Evolutionary conservation across 2,329 filamentous ascomycete species (phyloP).

Genomic region (Hypoxylon sp.): DNA sequence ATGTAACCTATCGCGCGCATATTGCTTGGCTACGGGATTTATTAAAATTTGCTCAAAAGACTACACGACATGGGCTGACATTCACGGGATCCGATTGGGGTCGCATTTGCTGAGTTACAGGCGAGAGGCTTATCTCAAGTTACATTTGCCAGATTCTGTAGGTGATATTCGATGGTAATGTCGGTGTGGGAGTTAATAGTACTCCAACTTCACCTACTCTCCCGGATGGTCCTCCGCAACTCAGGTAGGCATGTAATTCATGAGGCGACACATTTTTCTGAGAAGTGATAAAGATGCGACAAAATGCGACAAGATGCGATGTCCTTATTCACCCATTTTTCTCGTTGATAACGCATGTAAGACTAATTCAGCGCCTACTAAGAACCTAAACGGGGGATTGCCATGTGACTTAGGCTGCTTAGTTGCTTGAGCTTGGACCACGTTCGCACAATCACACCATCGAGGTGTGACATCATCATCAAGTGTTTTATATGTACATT

Average conservation of each 20-base stretch:
- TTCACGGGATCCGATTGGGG: slow-evolving; percentile 42
- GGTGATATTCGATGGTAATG: slow-evolving; percentile 21
- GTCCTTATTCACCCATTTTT: slow-evolving; percentile 6
- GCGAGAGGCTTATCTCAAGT: slow-evolving; percentile 43
- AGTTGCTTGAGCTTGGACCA: not conserved
- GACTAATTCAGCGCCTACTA: slow-evolving; percentile 4
- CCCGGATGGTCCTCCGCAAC: not conserved
- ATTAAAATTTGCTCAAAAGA: slow-evolving; percentile 45
- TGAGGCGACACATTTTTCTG: not conserved
- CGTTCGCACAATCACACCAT: slow-evolving; percentile 20
- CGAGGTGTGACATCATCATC: slow-evolving; percentile 40
- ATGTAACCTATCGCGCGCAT: slow-evolving; percentile 36
- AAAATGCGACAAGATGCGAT: not conserved
- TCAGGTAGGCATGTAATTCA: not conserved
- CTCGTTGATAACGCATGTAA: not conserved
- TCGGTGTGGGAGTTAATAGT: slow-evolving; percentile 31
- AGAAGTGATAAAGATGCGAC: not conserved
- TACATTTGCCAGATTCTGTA: slow-evolving; percentile 25
- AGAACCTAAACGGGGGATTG: not conserved
- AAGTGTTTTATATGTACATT: slow-evolving; percentile 1
- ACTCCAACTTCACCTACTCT: slow-evolving; percentile 18
- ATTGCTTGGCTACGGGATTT: slow-evolving; percentile 43
- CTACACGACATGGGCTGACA: slow-evolving; percentile 44
- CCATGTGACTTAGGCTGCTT: not conserved
- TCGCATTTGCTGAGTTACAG: slow-evolving; percentile 28